Conservation (phyloP, 495 filamentous ascomycete genomes). For the Xylaria longipes region DNA sequence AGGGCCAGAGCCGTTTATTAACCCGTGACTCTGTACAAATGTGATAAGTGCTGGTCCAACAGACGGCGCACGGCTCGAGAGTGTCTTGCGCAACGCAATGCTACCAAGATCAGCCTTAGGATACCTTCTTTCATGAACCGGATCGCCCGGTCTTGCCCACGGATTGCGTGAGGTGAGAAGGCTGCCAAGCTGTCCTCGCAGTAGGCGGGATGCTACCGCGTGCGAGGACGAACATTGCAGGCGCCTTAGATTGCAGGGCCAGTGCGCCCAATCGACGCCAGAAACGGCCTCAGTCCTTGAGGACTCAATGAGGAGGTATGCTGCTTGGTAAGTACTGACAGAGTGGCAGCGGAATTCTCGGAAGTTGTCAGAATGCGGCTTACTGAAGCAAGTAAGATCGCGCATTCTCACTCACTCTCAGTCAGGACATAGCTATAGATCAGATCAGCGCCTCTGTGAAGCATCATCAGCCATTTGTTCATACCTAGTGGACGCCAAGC, state of each 20-base stretch:
- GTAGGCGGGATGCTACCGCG: neutral
- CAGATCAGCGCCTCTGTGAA: neutral
- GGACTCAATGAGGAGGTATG: neutral
- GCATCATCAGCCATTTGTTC: neutral
- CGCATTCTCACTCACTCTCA: neutral
- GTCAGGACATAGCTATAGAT: neutral
- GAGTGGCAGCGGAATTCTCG: neutral
- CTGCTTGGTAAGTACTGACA: neutral
- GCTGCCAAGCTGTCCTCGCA: slow-evolving; percentile 7
- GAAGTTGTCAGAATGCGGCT: slow-evolving; percentile 11
- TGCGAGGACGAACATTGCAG: slow-evolving; percentile 5
- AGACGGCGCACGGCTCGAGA: neutral
- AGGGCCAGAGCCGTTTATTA: neutral
- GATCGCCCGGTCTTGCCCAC: slow-evolving; percentile 6
- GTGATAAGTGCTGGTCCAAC: neutral
- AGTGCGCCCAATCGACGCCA: slow-evolving; percentile 6
- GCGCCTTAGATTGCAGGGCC: slow-evolving; percentile 15
- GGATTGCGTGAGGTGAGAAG: neutral
- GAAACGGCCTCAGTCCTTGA: neutral
- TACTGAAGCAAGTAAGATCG: slow-evolving; percentile 2
- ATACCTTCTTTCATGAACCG: slow-evolving; percentile 1
- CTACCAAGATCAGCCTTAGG: neutral
- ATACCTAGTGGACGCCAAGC: neutral
- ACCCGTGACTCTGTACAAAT: neutral
- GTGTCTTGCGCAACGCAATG: neutral